Conservation (phyloP, 495 filamentous ascomycete species). For the Neurospora sp. region DNA sequence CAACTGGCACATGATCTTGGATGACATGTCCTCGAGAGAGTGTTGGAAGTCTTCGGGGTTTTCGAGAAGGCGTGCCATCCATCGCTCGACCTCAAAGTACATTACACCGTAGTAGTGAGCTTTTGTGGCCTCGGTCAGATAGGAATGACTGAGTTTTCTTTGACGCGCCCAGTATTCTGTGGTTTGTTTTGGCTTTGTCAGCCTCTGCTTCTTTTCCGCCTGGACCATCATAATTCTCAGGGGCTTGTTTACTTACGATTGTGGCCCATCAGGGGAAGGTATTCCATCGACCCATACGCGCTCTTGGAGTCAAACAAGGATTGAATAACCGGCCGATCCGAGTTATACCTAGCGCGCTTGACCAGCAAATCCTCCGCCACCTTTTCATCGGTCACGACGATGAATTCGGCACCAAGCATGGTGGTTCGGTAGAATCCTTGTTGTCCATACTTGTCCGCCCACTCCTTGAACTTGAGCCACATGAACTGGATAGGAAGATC, state of each 20-base stretch:
- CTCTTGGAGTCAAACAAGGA: constrained; percentile 35
- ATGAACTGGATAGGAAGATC: constrained; percentile 37
- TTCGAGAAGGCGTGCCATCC: constrained; percentile 25
- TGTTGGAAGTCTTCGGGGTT: constrained; percentile 28
- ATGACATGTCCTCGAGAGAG: constrained; percentile 32
- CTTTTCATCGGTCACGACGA: constrained; percentile 43
- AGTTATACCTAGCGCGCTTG: constrained; percentile 38
- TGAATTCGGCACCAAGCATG: constrained; percentile 37
- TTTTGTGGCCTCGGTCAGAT: constrained; percentile 29
- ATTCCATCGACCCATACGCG: constrained; percentile 29
- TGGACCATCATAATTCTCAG: neutral
- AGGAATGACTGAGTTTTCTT: constrained; percentile 27
- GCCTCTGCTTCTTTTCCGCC: neutral
- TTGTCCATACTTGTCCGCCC: constrained; percentile 37
- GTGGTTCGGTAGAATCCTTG: constrained; percentile 35
- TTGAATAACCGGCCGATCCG: constrained; percentile 31
- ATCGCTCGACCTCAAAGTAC: constrained; percentile 33
- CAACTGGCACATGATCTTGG: constrained; percentile 33
- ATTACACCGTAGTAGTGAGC: constrained; percentile 27
- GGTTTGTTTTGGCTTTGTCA: neutral
- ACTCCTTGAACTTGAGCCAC: constrained; percentile 44
- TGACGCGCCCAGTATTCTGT: constrained; percentile 33
- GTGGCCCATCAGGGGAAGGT: constrained; percentile 32
- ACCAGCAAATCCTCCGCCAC: constrained; percentile 43
- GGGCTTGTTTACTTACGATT: constrained; percentile 22